phyloP scores from a whole-genome alignment of 2,329 filamentous ascomycete genomes.

The Colletotrichum orbiculare region DNA sequence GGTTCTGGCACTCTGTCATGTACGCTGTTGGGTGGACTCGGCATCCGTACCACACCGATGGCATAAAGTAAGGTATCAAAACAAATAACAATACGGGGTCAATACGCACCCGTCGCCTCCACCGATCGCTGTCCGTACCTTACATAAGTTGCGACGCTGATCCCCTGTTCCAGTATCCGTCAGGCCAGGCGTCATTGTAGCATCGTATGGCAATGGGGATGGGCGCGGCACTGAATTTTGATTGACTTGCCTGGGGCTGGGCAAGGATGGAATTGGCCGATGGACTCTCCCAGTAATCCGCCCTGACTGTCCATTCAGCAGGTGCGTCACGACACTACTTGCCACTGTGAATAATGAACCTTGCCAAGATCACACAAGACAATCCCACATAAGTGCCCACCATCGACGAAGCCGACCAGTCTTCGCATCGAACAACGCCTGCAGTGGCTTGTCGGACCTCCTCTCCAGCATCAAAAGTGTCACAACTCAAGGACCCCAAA shows the following conservation, averaged over 20 bases:
- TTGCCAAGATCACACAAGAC: constrained; percentile 29
- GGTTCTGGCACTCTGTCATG: no score
- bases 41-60: background rate
- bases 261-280: constrained; percentile 23
- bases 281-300: constrained; percentile 27
- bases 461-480: constrained; percentile 27
- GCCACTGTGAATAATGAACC: constrained; percentile 1
- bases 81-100: constrained; percentile 19
- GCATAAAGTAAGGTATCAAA: constrained; percentile 8
- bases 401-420: no score
- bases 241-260: no score
- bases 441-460: constrained; percentile 12
- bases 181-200: constrained; percentile 8
- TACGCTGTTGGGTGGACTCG: no score
- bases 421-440: background rate
- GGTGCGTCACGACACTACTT: background rate
- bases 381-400: no score
- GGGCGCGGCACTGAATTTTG: background rate
- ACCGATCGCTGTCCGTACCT: constrained; percentile 27
- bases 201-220: constrained; percentile 6
- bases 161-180: constrained; percentile 15
- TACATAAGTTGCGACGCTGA: constrained; percentile 24
- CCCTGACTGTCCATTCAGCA: background rate
- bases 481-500: constrained; percentile 24
- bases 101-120: constrained; percentile 1